Base-by-base conservation (phyloP, 1,284 basidiomycete species). In the Tylopilus sp. region DNA sequence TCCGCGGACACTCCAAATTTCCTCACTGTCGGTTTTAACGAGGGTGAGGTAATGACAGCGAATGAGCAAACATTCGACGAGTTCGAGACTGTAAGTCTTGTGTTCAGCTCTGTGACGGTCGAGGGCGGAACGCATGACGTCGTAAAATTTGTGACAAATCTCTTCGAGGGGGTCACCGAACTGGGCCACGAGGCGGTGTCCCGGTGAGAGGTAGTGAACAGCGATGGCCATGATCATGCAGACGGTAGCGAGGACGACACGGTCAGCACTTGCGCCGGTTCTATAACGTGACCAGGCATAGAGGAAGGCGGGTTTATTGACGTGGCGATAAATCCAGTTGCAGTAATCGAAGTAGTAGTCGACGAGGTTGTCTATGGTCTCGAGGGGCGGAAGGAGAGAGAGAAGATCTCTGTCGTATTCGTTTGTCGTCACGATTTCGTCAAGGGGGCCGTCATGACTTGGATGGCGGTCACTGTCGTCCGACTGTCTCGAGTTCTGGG, bases 261-360 rank as follows among this genome's bases (percentile, higher is more conserved):
- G 82, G 63, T 89, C 84, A 7, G 82, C 74, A 44, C 75, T 78
- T 35, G 72, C 65, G 47, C 82, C 84, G 13, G 67, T 73, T 64
- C 86, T 89, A 74, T 83, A 90, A 23, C 80, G 78, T 26, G 76
- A 72, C 88, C 87, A 91, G 19, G 81, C 79, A 12, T 73, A 66
- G 12, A 70, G 67, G 60, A 90, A 86, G 6, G 80, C 69, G 2
- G 67, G 49, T 48, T 82, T 75, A 65, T 88, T 83, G 51, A 90
- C 77, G 63, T 87, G 82, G 31, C 84, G 78, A 65, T 89, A 87
- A 47, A 89, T 80, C 88, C 87, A 90, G 65, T 86, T 89, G 74
- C 86, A 89, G 60, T 86, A 86, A 57, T 86, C 83, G 57, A 89
- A 89, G 67, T 90, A 90, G 66, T 82, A 85, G 44, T 70, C 69